Percentiles rank a stretch among this genome's conserved stretches.
Evolutionary conservation across 116 monocot genomes (phyloP).

Genomic region (Cymodocea nodosa): DNA sequence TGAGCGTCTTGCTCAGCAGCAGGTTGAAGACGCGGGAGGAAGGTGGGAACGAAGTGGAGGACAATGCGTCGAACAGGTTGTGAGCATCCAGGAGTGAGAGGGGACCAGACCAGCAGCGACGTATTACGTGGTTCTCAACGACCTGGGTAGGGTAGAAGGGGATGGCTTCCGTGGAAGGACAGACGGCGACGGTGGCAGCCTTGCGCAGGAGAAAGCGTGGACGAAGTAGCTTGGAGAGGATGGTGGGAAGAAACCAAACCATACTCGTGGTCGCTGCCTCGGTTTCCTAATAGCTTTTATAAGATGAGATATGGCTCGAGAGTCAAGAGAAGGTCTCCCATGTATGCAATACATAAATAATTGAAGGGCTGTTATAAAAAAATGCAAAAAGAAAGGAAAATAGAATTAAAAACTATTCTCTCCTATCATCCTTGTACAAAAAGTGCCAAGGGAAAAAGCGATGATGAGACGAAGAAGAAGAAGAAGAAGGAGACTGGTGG

Average conservation of each 20-base stretch:
- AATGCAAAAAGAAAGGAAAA: too few relatives aligned
- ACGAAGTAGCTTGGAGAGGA: not conserved
- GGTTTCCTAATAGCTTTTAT: too few relatives aligned
- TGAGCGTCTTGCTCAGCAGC: not conserved
- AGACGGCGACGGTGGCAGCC: not conserved
- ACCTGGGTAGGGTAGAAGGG: not conserved
- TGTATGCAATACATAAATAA: too few relatives aligned
- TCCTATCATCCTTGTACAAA: too few relatives aligned
- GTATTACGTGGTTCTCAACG: not conserved
- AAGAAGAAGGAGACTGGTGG: too few relatives aligned
- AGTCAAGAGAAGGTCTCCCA: too few relatives aligned
- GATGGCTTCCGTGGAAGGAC: not conserved
- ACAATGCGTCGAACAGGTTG: constrained; percentile 2
- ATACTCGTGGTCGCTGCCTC: too few relatives aligned
- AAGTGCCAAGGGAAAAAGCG: too few relatives aligned
- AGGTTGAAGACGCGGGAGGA: constrained; percentile 3
- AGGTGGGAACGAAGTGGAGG: not conserved
- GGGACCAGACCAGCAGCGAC: constrained; percentile 4
- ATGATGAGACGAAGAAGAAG: not conserved
- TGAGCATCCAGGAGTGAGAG: not conserved
- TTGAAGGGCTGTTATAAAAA: too few relatives aligned
- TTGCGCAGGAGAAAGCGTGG: not conserved
- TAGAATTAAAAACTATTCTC: too few relatives aligned
- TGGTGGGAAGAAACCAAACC: not conserved
- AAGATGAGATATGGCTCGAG: too few relatives aligned